These are phyloP conservation scores for Dichotomopilus funicola DNA, from an alignment of 2,329 filamentous ascomycete species.

Conservation along the genomic window DNA sequence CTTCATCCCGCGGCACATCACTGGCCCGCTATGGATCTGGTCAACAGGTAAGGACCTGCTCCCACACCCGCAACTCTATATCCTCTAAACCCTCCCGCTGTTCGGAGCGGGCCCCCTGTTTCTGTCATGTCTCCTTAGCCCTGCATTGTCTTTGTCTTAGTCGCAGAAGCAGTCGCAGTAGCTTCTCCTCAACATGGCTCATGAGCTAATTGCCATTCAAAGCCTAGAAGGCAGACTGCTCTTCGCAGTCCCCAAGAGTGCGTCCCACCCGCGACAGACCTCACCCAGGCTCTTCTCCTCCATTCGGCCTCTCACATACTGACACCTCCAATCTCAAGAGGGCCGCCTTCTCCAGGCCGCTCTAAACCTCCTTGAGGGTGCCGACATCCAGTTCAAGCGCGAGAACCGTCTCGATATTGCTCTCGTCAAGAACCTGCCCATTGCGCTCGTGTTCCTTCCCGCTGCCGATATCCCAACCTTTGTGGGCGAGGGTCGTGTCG, in stretches of 20 bases:
- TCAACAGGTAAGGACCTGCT: conserved; percentile 43
- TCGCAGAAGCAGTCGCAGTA: no score
- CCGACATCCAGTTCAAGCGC: conserved; percentile 93
- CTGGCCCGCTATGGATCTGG: conserved; percentile 41
- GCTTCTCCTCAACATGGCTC: conserved; percentile 1
- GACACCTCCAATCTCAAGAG: conserved; percentile 49
- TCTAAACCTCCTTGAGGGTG: conserved; percentile 84
- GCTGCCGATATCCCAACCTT: conserved; percentile 97
- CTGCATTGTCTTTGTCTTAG: no score
- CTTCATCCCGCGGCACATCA: not conserved
- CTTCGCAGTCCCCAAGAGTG: conserved; percentile 98
- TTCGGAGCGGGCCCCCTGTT: not conserved
- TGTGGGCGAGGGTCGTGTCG: conserved; percentile 87
- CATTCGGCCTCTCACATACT: conserved; percentile 12
- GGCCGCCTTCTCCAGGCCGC: conserved; percentile 83
- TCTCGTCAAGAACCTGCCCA: conserved; percentile 91
- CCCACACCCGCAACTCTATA: not conserved
- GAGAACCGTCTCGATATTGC: conserved; percentile 95
- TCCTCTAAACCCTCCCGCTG: not conserved
- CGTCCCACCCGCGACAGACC: conserved; percentile 35
- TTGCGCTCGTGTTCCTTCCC: conserved; percentile 93
- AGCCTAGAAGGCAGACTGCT: conserved; percentile 89
- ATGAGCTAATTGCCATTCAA: conserved; percentile 22
- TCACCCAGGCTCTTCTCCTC: not conserved
- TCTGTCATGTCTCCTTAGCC: no score